Base-by-base conservation (phyloP, 192 early-diverging fungal species). In the Entophlyctis helioformis region DNA sequence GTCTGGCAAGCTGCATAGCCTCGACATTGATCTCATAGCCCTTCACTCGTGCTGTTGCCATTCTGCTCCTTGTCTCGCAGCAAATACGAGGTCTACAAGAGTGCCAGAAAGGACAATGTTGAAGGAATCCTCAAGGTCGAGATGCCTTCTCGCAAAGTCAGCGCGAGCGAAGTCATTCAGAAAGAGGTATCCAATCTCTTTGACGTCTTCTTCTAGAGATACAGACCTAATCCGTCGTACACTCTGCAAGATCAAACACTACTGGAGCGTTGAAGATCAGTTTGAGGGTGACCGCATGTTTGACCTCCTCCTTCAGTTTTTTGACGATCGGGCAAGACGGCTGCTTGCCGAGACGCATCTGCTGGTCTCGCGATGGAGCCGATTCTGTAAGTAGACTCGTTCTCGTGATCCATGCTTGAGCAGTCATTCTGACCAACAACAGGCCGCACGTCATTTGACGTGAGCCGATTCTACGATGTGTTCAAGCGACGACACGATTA, bases 321-420 rank as follows among this genome's bases (percentile, higher is more conserved):
- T 53, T 43, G 46, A 53, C 25, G 39, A 57, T 18, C 67, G 60
- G 41, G 33, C 48, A 11, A 26, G 50, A 26, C 24, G 46, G n/a
- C 15, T 57, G 1, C 21, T 71, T 3, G 50, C 62, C 36, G 42
- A 68, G 43, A 71, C 65, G 25, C 29, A 52, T 13, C 43, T 75
- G 9, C 46, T 75, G 12, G 28, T 75, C 1, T 69, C 66, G 8
- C 45, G 72, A 41, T 75, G 72, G 72, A 43, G 45, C 29, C 39
- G 72, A 19, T 75, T 75, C 47, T 71, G 72, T 66, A 51, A 42
- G 62, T 46, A 26, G 31, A 21, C 24, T 26, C n/a, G 26, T 4
- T 19, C 9, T 42, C 22, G n/a, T 22, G 21, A 31, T 3, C 27
- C 26, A 0, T 49, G 12, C 3, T 47, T 23, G n/a, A 39, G 23